Conservation (phyloP, 331 rosid species). For the Quercus phellos region DNA sequence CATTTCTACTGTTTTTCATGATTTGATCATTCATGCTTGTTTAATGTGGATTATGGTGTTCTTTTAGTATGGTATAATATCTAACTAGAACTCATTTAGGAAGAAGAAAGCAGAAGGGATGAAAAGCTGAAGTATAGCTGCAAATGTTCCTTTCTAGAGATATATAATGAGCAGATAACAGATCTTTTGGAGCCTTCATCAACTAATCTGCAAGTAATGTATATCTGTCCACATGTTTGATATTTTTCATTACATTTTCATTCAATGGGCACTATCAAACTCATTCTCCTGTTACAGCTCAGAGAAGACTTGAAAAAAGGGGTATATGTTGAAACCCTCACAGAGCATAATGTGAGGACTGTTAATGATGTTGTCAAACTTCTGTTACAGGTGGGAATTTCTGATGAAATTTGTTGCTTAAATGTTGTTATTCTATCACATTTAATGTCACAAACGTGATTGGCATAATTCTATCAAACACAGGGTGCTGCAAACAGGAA, state of each 20-base stretch:
- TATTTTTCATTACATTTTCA: neutral
- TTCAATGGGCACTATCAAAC: neutral
- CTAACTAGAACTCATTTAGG: constrained; percentile 40
- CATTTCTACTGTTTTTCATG: constrained; percentile 6
- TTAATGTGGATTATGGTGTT: constrained; percentile 7
- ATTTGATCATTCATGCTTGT: neutral
- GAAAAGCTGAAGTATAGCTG: constrained; percentile 76
- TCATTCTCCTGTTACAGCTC: constrained; percentile 47
- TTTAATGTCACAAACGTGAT: constrained; percentile 13
- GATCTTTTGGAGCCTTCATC: constrained; percentile 94
- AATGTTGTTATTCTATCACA: constrained; percentile 6
- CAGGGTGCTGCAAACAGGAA: constrained; percentile 92
- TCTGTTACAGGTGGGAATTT: constrained; percentile 60
- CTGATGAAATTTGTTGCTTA: neutral
- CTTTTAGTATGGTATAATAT: constrained; percentile 15
- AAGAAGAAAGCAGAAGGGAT: constrained; percentile 66
- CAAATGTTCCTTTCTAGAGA: constrained; percentile 91
- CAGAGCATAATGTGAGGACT: constrained; percentile 62
- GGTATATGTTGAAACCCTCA: constrained; percentile 82
- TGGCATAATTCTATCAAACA: constrained; percentile 17
- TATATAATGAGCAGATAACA: constrained; percentile 91
- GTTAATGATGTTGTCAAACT: constrained; percentile 81
- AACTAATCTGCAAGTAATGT: constrained; percentile 75
- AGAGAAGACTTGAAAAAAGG: constrained; percentile 99
- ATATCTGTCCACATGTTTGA: constrained; percentile 17